phyloP scores from a whole-genome alignment of 192 early-diverging fungal species.

The Coemansia sp. region DNA sequence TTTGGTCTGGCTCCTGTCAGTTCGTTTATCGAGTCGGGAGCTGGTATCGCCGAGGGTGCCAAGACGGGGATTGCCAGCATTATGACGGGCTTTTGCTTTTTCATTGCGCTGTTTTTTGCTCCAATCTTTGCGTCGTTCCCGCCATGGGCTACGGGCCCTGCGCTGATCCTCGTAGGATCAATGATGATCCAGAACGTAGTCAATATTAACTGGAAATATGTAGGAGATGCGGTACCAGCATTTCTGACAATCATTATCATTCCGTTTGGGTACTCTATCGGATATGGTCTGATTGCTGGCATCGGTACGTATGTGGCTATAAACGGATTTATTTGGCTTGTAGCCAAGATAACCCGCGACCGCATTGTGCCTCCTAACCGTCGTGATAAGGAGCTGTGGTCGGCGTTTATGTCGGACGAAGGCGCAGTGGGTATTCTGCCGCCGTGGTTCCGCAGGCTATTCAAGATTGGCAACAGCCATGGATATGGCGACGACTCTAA shows the following conservation, averaged over 20 bases:
- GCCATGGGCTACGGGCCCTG: slow-evolving; percentile 80
- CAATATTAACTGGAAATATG: slow-evolving; percentile 74
- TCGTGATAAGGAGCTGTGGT: slow-evolving; percentile 16
- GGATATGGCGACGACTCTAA: neutral
- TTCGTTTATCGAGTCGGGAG: slow-evolving; percentile 76
- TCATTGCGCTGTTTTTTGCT: slow-evolving; percentile 73
- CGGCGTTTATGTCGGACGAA: slow-evolving; percentile 19
- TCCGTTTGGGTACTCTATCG: slow-evolving; percentile 75
- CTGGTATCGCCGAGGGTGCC: slow-evolving; percentile 77
- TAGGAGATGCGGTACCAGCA: slow-evolving; percentile 71
- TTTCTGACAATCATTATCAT: slow-evolving; percentile 72
- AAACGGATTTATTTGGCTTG: slow-evolving; percentile 9
- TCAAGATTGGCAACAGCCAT: neutral
- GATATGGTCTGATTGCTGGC: slow-evolving; percentile 74
- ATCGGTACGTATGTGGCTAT: slow-evolving; percentile 58
- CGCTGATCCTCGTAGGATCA: slow-evolving; percentile 71
- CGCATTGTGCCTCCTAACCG: slow-evolving; percentile 17
- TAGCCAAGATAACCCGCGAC: slow-evolving; percentile 8
- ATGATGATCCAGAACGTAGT: slow-evolving; percentile 69
- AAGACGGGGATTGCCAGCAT: slow-evolving; percentile 71
- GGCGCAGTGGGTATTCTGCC: slow-evolving; percentile 11
- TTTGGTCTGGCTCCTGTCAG: slow-evolving; percentile 72
- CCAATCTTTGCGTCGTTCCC: slow-evolving; percentile 81
- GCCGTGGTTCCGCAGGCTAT: slow-evolving; percentile 2
- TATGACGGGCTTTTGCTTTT: slow-evolving; percentile 62